Evolutionary conservation across 768 basidiomycete species (phyloP), one percentile per base, ranked within the genome.

Genomic region (Galerina marginata): DNA sequence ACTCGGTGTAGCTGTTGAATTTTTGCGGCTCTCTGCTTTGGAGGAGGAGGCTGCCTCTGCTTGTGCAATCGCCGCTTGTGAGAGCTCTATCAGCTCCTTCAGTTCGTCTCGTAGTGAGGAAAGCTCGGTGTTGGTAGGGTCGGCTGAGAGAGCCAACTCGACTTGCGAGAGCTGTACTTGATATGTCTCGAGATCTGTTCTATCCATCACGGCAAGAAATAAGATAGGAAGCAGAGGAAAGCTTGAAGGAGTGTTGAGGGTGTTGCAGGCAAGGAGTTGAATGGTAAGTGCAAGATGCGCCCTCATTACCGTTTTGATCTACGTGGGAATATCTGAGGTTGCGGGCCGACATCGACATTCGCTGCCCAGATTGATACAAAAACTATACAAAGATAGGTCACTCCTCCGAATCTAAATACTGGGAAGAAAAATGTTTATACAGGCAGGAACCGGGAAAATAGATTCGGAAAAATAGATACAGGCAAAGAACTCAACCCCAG

Each of bases 151-250:
- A 16, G 92, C 90, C 56, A 86, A 76, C 73, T 95, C 91, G 61
- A 95, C 93, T 72, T 95, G 92, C n/a, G 89, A 86, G 60, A 94
- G 88, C 71, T 93, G 92, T 10, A 91, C 90, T 78, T 95, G 91
- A 71, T 94, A 95, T 2, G 91, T 92, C 75, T 95, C 93, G 59
- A 95, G 85, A 74, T 95, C 93, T 59, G 84, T 79, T 68, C 85
- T 86, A 72, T 92, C 82, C 82, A 85, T 84, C 50, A 29, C 15
- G 9, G 29, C 9, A 54, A 49, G 38, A 23, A n/a, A 54, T 50
- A 43, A 37, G 23, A 43, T 46, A 50, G 45, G 40, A 53, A 51
- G 56, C 23, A 58, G 49, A 25, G 51, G 58, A 48, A 33, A 33
- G 29, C 29, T 62, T 25, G 33, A 42, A 29, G 59, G 47, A 48